Evolutionary conservation across 2,329 filamentous ascomycete species (phyloP), one percentile per base, ranked within the genome.

Genomic region (Beauveria asiatica): DNA sequence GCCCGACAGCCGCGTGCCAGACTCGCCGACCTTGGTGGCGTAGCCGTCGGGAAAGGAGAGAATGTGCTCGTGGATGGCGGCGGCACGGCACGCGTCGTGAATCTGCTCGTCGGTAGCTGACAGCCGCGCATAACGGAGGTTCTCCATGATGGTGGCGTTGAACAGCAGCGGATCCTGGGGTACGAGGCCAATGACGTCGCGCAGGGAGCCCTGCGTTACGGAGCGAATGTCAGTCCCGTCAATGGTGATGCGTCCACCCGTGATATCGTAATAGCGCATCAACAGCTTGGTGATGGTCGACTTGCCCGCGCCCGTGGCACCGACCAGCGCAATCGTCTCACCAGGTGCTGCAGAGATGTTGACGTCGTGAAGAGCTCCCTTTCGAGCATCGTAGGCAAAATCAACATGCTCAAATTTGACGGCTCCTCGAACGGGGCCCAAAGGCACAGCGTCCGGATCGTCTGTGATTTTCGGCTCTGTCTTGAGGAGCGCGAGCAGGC

Each of bases 71-170:
- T 83, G 80, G 39, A 83, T 82, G 45, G 79, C 80, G 9, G 80
- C 80, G 0, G 78, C 76, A 62, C 75, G 76, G 65, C 80, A 82
- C 3, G 80, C 80, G 44, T 77, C 75, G 51, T 73, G 76, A 0
- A 83, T 75, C 16, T 82, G 78, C 39, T 76, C 77, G 33, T 81
- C 74, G 0, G 78, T 72, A 2, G 78, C 80, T 13, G 72, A 66
- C 0, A 77, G 75, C 61, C 78, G 79, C 23, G 80, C 80, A 59
- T 83, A 83, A 56, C 76, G 72, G 11, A 83, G 71, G 62, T 83
- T 83, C 68, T 81, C 82, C 72, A 82, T 81, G 59, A 83, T 74
- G 2, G 75, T 77, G 42, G 81, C 79, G 65, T 83, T 81, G 68
- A 83, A 83, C 5, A 78, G 69, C 27, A 77, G 72, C 0, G 76